These are phyloP conservation scores for Polychytrium aggregatum DNA, from an alignment of 192 early-diverging fungal species.

Conservation along the genomic window DNA sequence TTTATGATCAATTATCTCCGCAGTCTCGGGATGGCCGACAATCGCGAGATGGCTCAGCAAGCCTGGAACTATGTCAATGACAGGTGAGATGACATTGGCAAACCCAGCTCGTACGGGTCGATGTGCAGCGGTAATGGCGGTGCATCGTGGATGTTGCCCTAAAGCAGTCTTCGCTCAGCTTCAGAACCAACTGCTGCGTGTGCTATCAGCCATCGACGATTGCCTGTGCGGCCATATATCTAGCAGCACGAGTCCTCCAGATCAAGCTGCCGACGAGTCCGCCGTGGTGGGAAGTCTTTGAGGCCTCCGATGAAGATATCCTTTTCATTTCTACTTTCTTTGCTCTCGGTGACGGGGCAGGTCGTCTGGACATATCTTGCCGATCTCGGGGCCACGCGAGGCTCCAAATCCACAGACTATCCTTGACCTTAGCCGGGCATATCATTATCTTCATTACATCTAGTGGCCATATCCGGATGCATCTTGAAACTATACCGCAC, in stretches of 20 bases:
- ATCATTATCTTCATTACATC: too few relatives aligned
- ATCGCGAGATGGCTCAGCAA: slow-evolving; percentile 64
- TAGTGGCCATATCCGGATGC: too few relatives aligned
- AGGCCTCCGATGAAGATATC: slow-evolving; percentile 56
- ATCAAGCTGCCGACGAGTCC: slow-evolving; percentile 60
- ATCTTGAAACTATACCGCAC: too few relatives aligned
- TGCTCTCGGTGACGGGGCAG: too few relatives aligned
- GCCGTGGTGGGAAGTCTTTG: slow-evolving; percentile 84
- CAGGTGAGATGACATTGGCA: slow-evolving; percentile 33
- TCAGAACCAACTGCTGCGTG: slow-evolving; percentile 61
- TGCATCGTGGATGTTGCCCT: not conserved
- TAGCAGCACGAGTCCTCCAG: slow-evolving; percentile 56
- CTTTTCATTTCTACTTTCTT: slow-evolving; percentile 13
- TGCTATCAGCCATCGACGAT: slow-evolving; percentile 71
- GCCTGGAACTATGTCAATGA: slow-evolving; percentile 97
- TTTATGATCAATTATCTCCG: slow-evolving; percentile 89
- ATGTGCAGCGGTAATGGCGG: not conserved
- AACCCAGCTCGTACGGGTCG: not conserved
- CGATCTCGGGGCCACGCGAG: too few relatives aligned
- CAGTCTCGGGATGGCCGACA: slow-evolving; percentile 61
- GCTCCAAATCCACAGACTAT: too few relatives aligned
- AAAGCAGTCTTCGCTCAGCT: slow-evolving; percentile 18
- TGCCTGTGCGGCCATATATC: slow-evolving; percentile 75
- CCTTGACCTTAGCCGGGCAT: too few relatives aligned
- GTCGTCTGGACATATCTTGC: too few relatives aligned